Percentiles rank a stretch among this genome's conserved stretches.
phyloP scores from a whole-genome alignment of 2,329 filamentous ascomycete genomes.

The Cladophialophora chaetospira region DNA sequence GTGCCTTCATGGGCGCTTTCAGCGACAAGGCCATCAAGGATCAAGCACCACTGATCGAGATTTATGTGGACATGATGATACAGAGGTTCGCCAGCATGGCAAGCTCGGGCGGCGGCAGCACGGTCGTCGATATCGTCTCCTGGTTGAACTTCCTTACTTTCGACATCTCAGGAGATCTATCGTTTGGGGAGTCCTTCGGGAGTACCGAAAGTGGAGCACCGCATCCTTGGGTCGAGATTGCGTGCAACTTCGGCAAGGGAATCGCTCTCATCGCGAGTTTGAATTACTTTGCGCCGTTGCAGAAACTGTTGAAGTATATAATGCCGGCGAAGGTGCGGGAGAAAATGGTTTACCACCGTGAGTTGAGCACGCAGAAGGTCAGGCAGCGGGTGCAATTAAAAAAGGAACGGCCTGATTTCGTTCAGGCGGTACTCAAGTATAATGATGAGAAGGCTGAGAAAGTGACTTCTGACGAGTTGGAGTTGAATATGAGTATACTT shows the following conservation, averaged over 20 bases:
- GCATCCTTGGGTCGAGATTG: conserved; percentile 36
- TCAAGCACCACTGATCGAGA: conserved; percentile 6
- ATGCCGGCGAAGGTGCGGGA: conserved; percentile 8
- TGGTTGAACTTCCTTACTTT: conserved; percentile 22
- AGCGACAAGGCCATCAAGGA: conserved; percentile 38
- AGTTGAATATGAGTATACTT: conserved; percentile 41
- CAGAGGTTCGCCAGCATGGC: conserved; percentile 1
- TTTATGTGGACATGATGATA: conserved; percentile 14
- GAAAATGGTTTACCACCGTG: conserved; percentile 15
- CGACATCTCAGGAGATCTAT: conserved; percentile 33
- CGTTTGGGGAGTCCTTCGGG: conserved; percentile 36
- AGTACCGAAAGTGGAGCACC: conserved; percentile 33
- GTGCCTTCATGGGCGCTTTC: conserved; percentile 44
- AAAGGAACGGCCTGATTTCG: conserved; percentile 13
- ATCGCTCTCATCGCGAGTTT: conserved; percentile 27
- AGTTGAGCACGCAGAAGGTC: conserved; percentile 11
- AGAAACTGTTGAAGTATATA: conserved; percentile 12
- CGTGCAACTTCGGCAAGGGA: conserved; percentile 30
- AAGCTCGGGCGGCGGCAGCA: background rate
- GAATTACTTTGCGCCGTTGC: conserved; percentile 15
- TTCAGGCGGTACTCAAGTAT: conserved; percentile 16
- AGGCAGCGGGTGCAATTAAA: conserved; percentile 5
- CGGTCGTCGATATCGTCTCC: conserved; percentile 6
- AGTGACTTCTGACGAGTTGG: conserved; percentile 68
- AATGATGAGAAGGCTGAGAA: conserved; percentile 33